Evolutionary conservation across 148 eudicot species (phyloP).

Genomic region (Nepenthes mirabilis): DNA sequence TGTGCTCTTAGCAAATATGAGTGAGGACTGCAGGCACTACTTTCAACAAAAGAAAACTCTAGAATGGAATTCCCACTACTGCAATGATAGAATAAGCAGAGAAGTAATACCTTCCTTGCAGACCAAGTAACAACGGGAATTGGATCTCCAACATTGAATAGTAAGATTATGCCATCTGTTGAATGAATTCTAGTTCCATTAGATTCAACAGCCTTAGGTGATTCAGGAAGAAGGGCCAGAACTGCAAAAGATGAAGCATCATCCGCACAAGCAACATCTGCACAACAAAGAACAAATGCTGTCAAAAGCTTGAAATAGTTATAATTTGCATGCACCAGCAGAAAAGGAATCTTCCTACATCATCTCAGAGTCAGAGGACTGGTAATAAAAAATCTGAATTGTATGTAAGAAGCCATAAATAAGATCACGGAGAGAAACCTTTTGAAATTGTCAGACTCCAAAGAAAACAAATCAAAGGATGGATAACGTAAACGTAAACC

Average conservation of each 20-base stretch:
- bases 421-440: no score
- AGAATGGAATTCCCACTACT: not conserved
- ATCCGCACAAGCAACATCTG: conserved; percentile 59
- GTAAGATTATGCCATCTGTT: conserved; percentile 43
- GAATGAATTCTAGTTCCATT: conserved; percentile 11
- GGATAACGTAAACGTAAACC: no score
- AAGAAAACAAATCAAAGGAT: no score
- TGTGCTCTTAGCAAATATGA: not conserved
- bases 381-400: no score
- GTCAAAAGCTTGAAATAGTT: not conserved
- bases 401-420: no score
- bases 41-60: not conserved
- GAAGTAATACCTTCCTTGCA: conserved; percentile 53
- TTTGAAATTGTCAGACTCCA: no score
- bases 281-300: conserved; percentile 12
- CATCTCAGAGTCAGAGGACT: no score
- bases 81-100: not conserved
- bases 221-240: conserved; percentile 42
- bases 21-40: no score
- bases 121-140: conserved; percentile 69
- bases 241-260: conserved; percentile 62
- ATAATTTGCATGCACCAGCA: not conserved
- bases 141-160: conserved; percentile 50
- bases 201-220: conserved; percentile 16
- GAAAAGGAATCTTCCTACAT: no score